A percentile compares a stretch with the other conserved stretches of the same genome.
These are phyloP conservation scores for Lentinula edodes DNA, from an alignment of 768 basidiomycete genomes.

Conservation along the genomic window DNA sequence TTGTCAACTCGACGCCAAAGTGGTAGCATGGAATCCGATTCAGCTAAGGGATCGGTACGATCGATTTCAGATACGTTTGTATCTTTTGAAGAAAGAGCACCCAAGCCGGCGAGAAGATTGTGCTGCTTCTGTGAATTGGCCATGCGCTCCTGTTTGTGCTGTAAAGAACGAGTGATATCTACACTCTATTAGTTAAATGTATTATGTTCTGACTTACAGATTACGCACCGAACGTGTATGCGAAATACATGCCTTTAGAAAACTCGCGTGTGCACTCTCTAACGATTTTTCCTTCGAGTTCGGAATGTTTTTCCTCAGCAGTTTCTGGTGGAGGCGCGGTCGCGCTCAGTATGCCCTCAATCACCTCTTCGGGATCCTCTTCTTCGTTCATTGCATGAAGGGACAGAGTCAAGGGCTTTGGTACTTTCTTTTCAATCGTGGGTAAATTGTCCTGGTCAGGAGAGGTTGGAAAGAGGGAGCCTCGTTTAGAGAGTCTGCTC, in stretches of 20 bases:
- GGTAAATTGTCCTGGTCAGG: background rate
- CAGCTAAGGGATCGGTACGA: slow-evolving; percentile 50
- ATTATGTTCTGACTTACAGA: background rate
- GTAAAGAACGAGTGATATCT: slow-evolving; percentile 83
- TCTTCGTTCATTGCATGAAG: slow-evolving; percentile 36
- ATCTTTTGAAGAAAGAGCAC: background rate
- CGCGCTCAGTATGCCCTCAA: slow-evolving; percentile 52
- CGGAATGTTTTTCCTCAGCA: slow-evolving; percentile 60
- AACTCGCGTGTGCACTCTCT: slow-evolving; percentile 74
- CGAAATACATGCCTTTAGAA: slow-evolving; percentile 84
- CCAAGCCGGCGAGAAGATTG: slow-evolving; percentile 52
- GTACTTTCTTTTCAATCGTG: background rate
- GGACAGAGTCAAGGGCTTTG: slow-evolving; percentile 16
- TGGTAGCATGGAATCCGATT: slow-evolving; percentile 75
- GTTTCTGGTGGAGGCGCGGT: slow-evolving; percentile 60
- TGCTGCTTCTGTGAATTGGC: slow-evolving; percentile 53
- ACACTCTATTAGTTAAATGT: background rate
- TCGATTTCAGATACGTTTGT: slow-evolving; percentile 16
- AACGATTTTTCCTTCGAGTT: slow-evolving; percentile 81
- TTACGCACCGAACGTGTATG: slow-evolving; percentile 72
- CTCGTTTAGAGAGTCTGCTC: slow-evolving; percentile 53
- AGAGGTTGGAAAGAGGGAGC: slow-evolving; percentile 17
- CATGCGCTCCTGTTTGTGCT: slow-evolving; percentile 69
- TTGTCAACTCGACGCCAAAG: slow-evolving; percentile 88
- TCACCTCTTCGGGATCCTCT: slow-evolving; percentile 41